Evolutionary conservation across 192 early-diverging fungal genomes (phyloP), one percentile per base, ranked within the genome.

Genomic region (Dispira simplex): DNA sequence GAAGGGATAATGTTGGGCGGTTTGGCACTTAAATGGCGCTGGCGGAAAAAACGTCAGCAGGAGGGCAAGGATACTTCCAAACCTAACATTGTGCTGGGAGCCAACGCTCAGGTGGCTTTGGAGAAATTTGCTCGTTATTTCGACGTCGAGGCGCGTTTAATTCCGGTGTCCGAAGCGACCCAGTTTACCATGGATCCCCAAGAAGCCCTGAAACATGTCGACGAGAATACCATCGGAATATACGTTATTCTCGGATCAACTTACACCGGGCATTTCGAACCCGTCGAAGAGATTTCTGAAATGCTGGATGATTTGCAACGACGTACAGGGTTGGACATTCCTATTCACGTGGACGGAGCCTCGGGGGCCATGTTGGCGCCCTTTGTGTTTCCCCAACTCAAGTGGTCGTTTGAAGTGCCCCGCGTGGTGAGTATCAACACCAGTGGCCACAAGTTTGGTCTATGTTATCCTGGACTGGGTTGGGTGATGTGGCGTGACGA

Each of bases 191-290:
- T 91, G 63, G 77, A 78, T 48, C 68, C 83, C 27, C 64, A 85
- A 26, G 76, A 83, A 65, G 89, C 88, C 25, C 67, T 82, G 8
- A 75, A 82, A 18, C 72, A 82, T 59, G 71, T 86, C 26, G 88
- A 92, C 68, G 90, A 91, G 65, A 92, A 92, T 71, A 92, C 90
- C 11, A 88, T 92, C 46, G 90, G 89, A 63, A 72, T 89, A 62
- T 80, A 70, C 67, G 73, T 83, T 26, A 90, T 91, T 65, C 73
- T 91, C 54, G 90, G 89, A 39, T 83, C 78, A 53, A 88, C 85
- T 57, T 92, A 85, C 68, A 92, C 89, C 8, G 89, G 89, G 47
- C 88, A 90, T 69, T 92, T 84, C 72, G 90, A 92, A 70, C 78
- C 86, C 65, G 89, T 85, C 1, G 69, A 75, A 21, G 70, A 70